These are phyloP conservation scores for Curvularia sp. DNA, from an alignment of 2,329 filamentous ascomycete genomes.

Conservation along the genomic window DNA sequence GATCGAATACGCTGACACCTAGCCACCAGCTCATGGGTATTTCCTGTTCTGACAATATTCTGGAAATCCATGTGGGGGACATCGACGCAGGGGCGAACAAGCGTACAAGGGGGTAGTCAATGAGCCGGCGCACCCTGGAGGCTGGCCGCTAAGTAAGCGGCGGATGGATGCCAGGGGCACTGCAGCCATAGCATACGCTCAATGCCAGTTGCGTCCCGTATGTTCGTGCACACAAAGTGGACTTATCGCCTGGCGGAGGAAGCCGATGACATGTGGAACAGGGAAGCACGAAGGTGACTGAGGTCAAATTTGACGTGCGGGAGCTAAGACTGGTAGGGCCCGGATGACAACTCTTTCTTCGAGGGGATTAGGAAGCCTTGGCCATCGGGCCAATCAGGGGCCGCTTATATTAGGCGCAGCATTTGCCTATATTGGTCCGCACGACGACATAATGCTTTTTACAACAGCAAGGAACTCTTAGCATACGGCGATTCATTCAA, in stretches of 20 bases:
- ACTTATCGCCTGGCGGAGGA: not conserved
- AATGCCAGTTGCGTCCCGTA: not conserved
- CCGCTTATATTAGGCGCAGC: conserved; percentile 1
- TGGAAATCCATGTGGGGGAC: not conserved
- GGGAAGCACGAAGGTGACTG: conserved; percentile 1
- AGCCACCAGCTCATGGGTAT: not conserved
- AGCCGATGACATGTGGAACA: conserved; percentile 5
- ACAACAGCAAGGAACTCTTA: not conserved
- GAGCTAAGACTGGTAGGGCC: conserved; percentile 10
- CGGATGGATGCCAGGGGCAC: not conserved
- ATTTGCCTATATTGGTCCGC: conserved; percentile 24
- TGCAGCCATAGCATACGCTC: not conserved
- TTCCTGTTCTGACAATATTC: not conserved
- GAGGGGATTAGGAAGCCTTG: conserved; percentile 7
- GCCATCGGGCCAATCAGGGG: conserved; percentile 17
- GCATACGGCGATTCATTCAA: not conserved
- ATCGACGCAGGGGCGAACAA: not conserved
- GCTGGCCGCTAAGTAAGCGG: conserved; percentile 7
- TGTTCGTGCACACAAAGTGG: not conserved
- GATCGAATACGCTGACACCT: not conserved
- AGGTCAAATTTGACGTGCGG: conserved; percentile 11
- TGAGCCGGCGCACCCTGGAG: not conserved
- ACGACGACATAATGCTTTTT: conserved; percentile 11
- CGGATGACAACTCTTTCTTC: conserved; percentile 10
- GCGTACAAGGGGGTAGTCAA: not conserved